phyloP scores from a whole-genome alignment of 148 eudicot genomes.

The Vaccinium vitisidaea region DNA sequence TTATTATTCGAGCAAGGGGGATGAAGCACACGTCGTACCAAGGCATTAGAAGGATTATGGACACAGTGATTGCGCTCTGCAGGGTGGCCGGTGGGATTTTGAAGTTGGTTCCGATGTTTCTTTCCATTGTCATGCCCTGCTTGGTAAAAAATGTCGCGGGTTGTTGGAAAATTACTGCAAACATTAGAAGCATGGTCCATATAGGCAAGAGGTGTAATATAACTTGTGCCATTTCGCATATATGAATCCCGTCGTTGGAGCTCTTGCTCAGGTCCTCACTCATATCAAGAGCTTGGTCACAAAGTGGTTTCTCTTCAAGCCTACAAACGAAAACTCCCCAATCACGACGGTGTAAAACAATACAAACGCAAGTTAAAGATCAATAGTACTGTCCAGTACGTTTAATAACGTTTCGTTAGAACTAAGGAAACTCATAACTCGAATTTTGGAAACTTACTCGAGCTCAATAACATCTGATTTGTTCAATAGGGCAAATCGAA shows the following conservation, averaged over 20 bases:
- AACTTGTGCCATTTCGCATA: conserved; percentile 44
- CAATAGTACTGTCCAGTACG: not conserved
- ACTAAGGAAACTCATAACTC: not conserved
- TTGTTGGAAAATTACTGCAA: conserved; percentile 91
- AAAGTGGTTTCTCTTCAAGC: conserved; percentile 53
- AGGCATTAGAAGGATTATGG: conserved; percentile 76
- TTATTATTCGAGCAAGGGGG: conserved; percentile 51
- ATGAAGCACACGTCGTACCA: conserved; percentile 62
- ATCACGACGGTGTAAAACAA: not conserved
- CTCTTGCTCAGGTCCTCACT: conserved; percentile 19
- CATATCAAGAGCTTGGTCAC: conserved; percentile 29
- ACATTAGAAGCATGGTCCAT: conserved; percentile 74
- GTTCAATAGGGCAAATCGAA: conserved; percentile 17
- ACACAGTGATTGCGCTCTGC: conserved; percentile 63
- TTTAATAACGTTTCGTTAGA: not conserved
- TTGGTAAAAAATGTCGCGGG: conserved; percentile 94
- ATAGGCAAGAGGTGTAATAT: conserved; percentile 65
- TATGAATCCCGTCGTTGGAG: conserved; percentile 13
- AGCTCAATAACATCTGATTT: conserved; percentile 41
- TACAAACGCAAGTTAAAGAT: not conserved
- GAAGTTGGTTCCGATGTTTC: conserved; percentile 66
- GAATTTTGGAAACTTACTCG: conserved; percentile 53
- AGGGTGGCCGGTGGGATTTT: conserved; percentile 86
- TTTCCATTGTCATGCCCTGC: conserved; percentile 88
- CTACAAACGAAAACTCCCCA: conserved; percentile 24